These are phyloP conservation scores for Vitis amurensis DNA, from an alignment of 164 flowering plant species.

Conservation along the genomic window DNA sequence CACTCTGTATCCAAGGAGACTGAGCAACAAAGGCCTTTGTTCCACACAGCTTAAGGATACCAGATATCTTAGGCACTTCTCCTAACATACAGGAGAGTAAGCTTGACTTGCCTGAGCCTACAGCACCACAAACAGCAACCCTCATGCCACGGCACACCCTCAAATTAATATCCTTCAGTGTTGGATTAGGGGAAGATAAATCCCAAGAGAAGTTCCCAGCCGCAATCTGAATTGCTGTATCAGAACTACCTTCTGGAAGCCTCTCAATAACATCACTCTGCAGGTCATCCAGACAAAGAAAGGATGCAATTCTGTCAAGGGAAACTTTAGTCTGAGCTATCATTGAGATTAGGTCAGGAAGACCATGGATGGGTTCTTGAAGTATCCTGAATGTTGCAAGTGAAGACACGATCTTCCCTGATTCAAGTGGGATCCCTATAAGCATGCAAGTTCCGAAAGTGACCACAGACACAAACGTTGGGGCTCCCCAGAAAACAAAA, in stretches of 20 bases:
- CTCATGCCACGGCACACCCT: conserved; percentile 55
- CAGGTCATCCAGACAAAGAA: conserved; percentile 58
- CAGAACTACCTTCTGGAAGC: conserved; percentile 43
- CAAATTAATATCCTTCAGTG: conserved; percentile 48
- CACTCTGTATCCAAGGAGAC: no score
- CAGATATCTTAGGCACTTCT: conserved; percentile 26
- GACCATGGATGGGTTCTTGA: conserved; percentile 55
- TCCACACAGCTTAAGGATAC: no score
- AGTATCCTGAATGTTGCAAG: conserved; percentile 78
- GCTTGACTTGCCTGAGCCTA: conserved; percentile 69
- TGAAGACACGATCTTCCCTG: conserved; percentile 72
- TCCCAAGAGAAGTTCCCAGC: conserved; percentile 64
- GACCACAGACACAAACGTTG: conserved; percentile 59
- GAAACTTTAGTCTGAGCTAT: conserved; percentile 72
- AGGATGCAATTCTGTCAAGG: conserved; percentile 62
- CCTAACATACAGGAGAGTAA: conserved; percentile 59
- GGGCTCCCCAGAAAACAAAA: conserved; percentile 66
- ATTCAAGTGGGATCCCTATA: conserved; percentile 58
- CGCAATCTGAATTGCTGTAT: conserved; percentile 51
- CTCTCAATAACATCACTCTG: conserved; percentile 42
- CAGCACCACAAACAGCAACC: conserved; percentile 80
- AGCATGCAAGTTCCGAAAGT: conserved; percentile 61
- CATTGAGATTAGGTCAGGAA: conserved; percentile 69
- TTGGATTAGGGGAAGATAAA: conserved; percentile 32
- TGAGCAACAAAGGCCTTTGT: no score